These are phyloP conservation scores for Mycena galopus DNA, from an alignment of 768 basidiomycete species.

Conservation along the genomic window DNA sequence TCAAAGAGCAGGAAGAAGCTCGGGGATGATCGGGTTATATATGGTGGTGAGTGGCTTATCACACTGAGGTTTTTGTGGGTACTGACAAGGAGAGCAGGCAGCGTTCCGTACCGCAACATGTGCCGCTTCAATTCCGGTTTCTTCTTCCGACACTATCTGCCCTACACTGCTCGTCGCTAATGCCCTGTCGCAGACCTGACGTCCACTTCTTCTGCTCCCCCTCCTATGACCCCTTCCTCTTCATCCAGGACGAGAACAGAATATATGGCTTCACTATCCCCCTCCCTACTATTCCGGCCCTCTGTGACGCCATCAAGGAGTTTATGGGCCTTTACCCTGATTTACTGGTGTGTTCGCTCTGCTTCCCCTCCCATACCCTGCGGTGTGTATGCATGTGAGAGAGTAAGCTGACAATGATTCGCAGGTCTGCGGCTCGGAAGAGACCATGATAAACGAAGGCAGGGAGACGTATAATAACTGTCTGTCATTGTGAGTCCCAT, in stretches of 20 bases:
- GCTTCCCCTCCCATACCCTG: too few relatives aligned
- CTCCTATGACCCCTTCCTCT: slow-evolving; percentile 65
- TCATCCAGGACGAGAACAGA: slow-evolving; percentile 68
- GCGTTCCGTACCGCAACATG: slow-evolving; percentile 35
- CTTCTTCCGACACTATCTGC: slow-evolving; percentile 69
- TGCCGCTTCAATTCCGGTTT: slow-evolving; percentile 43
- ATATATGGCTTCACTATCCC: slow-evolving; percentile 72
- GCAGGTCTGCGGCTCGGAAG: too few relatives aligned
- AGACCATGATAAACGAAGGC: slow-evolving; percentile 39
- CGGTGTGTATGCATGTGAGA: too few relatives aligned
- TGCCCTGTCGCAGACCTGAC: slow-evolving; percentile 52
- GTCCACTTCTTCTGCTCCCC: slow-evolving; percentile 72
- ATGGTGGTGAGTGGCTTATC: slow-evolving; percentile 52
- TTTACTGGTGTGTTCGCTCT: too few relatives aligned
- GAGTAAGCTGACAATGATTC: too few relatives aligned
- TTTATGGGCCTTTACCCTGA: slow-evolving; percentile 59
- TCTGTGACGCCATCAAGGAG: slow-evolving; percentile 70
- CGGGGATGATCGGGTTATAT: slow-evolving; percentile 61
- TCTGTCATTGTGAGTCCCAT: slow-evolving; percentile 61
- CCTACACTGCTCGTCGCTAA: slow-evolving; percentile 36
- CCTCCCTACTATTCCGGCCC: slow-evolving; percentile 67
- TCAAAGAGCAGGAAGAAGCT: slow-evolving; percentile 68
- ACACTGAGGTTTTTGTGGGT: too few relatives aligned
- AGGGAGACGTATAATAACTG: slow-evolving; percentile 75
- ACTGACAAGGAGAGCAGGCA: background rate